Conservation (phyloP, 2,329 filamentous ascomycete species). For the Penicillium sp. region DNA sequence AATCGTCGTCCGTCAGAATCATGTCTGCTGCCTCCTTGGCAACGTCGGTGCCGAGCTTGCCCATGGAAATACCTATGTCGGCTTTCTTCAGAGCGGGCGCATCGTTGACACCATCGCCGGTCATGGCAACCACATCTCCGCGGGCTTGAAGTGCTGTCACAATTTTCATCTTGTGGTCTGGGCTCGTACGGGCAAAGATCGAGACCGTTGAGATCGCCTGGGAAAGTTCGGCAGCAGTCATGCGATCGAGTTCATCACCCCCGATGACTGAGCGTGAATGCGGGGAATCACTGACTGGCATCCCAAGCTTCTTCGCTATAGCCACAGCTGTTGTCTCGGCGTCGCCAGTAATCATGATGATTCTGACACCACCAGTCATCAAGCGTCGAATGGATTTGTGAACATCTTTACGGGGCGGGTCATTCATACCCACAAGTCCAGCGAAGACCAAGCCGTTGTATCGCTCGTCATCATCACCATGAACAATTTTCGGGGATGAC, state of each 20-base stretch:
- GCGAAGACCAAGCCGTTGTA: constrained; percentile 86
- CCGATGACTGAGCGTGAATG: constrained; percentile 66
- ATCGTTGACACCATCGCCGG: constrained; percentile 96
- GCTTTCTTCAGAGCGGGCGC: constrained; percentile 95
- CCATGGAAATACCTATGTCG: constrained; percentile 98
- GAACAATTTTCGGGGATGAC: constrained; percentile 49
- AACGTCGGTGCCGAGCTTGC: constrained; percentile 89
- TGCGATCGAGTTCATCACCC: constrained; percentile 88
- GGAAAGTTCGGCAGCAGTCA: constrained; percentile 81
- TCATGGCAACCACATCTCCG: constrained; percentile 98
- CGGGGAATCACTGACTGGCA: constrained; percentile 68
- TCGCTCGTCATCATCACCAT: constrained; percentile 63
- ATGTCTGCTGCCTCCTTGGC: constrained; percentile 93
- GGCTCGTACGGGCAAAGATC: constrained; percentile 93
- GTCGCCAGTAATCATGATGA: constrained; percentile 99
- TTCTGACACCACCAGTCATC: constrained; percentile 91
- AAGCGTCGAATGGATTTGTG: constrained; percentile 83
- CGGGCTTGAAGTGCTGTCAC: constrained; percentile 85
- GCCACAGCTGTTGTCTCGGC: constrained; percentile 92
- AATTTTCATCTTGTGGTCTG: constrained; percentile 98
- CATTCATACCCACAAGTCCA: constrained; percentile 94
- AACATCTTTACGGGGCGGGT: constrained; percentile 88
- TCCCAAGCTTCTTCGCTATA: constrained; percentile 92
- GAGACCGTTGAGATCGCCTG: constrained; percentile 84
- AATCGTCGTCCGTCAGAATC: constrained; percentile 85